Evolutionary conservation across 2,329 filamentous ascomycete genomes (phyloP), one percentile per base, ranked within the genome.

Genomic region (Rhynchosporium agropyri): DNA sequence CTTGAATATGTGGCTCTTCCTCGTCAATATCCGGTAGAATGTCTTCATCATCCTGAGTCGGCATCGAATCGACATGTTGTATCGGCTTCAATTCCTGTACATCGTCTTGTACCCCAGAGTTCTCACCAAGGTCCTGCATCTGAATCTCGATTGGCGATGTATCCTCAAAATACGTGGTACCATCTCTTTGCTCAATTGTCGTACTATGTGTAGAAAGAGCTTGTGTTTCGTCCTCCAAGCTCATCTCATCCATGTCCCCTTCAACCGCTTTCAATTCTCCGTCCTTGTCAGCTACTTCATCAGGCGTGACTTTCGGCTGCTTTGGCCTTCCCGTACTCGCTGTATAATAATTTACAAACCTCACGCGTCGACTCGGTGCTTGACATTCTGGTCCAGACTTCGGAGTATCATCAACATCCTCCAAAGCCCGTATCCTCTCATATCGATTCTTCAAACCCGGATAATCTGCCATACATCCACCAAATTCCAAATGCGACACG

Each of bases 321-420:
- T 89, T 92, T 2, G 83, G 81, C 63, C 85, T 81, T 3, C 92
- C 92, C 9, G 89, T 89, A 68, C 90, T 92, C n/a, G 90, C 84
- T 0, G 92, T 96, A 73, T 94, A 97, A 74, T 96, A 97, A 73
- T 97, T 97, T 62, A 91, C 81, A 71, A 97, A 97, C 15, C 92
- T 83, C 10, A 95, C 84, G 58, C 88, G 80, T 2, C 79, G 78
- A 1, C 78, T 77, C 67, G 48, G 55, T 50, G 61, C 58, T 58
- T 70, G 65, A 62, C 70, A 61, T 15, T 65, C 67, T 61, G 62
- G 33, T 20, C 68, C 51, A 66, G 60, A 69, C 66, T 56, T 71
- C 50, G 58, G 28, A 68, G 75, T 70, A 66, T 89, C 85, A 62
- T 90, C 83, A 4, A 87, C 79, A 71, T 90, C 87, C 73, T 96